Conservation (phyloP, 257 asterid species). For the Primulina tabacum region DNA sequence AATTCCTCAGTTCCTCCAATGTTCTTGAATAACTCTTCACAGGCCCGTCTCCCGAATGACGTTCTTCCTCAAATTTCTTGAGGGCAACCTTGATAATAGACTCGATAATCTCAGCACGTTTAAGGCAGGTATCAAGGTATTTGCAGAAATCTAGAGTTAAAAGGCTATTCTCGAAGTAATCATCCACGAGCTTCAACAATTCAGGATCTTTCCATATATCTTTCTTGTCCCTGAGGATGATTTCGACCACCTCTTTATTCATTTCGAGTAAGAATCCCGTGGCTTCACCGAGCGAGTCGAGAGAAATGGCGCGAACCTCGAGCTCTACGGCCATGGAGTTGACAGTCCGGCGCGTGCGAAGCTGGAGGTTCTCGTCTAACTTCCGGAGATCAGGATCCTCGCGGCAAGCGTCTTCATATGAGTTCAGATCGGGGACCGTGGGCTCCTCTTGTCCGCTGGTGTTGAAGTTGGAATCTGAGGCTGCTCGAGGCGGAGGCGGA, state of each 20-base stretch:
- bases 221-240: slow-evolving; percentile 55
- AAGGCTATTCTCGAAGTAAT: slow-evolving; percentile 74
- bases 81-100: slow-evolving; percentile 59
- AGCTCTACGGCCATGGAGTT: slow-evolving; percentile 71
- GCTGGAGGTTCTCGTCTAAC: slow-evolving; percentile 62
- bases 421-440: slow-evolving; percentile 46
- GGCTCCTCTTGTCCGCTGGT: slow-evolving; percentile 19
- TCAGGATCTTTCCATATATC: slow-evolving; percentile 73
- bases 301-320: slow-evolving; percentile 63
- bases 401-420: slow-evolving; percentile 81
- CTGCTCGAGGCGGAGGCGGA: slow-evolving; percentile 22
- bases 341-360: slow-evolving; percentile 69
- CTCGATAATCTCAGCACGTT: slow-evolving; percentile 63
- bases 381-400: slow-evolving; percentile 68
- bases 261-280: slow-evolving; percentile 67
- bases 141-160: slow-evolving; percentile 73
- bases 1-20: slow-evolving; percentile 58
- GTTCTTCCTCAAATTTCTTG: slow-evolving; percentile 56
- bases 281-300: slow-evolving; percentile 75
- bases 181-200: slow-evolving; percentile 71
- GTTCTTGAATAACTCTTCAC: slow-evolving; percentile 45
- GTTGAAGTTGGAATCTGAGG: slow-evolving; percentile 23
- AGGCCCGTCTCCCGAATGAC: slow-evolving; percentile 15
- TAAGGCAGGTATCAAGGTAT: slow-evolving; percentile 60
- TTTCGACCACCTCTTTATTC: slow-evolving; percentile 68